A percentile compares a stretch with the other conserved stretches of the same genome.
phyloP scores from a whole-genome alignment of 306 rosid genomes.

The Cotoneaster glaucophyllus region DNA sequence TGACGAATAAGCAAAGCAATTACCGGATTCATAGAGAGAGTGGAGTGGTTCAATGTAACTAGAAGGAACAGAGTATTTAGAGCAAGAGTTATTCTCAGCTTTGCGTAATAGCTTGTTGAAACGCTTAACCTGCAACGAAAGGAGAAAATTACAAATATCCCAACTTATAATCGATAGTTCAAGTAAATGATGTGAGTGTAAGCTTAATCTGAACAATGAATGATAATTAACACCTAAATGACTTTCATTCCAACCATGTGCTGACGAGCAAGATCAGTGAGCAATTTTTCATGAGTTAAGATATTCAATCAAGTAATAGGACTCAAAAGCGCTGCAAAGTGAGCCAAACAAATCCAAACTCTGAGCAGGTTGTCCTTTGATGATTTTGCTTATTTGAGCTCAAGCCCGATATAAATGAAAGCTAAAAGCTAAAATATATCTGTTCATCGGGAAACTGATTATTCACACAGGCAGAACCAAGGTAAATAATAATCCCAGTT shows the following conservation, averaged over 20 bases:
- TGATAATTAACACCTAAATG: not conserved
- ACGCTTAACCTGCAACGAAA: constrained; percentile 51
- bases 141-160: constrained; percentile 9
- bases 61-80: constrained; percentile 43
- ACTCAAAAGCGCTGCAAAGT: not conserved
- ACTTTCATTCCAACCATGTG: not conserved
- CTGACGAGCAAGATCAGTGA: too few species aligned
- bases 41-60: constrained; percentile 52
- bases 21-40: constrained; percentile 60
- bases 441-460: not conserved
- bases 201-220: not conserved
- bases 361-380: too few species aligned
- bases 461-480: not conserved
- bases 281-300: not conserved
- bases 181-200: not conserved
- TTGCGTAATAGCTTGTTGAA: constrained; percentile 73
- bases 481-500: not conserved
- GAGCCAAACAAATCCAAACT: not conserved
- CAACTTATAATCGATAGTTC: not conserved
- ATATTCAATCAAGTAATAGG: not conserved
- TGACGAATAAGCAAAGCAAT: constrained; percentile 4
- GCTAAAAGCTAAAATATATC: not conserved
- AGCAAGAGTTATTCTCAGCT: constrained; percentile 64
- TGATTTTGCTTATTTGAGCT: not conserved
- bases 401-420: not conserved